Evolutionary conservation across 176 grass and related monocot species (phyloP).

Genomic region (Hyparrhenia diplandra): DNA sequence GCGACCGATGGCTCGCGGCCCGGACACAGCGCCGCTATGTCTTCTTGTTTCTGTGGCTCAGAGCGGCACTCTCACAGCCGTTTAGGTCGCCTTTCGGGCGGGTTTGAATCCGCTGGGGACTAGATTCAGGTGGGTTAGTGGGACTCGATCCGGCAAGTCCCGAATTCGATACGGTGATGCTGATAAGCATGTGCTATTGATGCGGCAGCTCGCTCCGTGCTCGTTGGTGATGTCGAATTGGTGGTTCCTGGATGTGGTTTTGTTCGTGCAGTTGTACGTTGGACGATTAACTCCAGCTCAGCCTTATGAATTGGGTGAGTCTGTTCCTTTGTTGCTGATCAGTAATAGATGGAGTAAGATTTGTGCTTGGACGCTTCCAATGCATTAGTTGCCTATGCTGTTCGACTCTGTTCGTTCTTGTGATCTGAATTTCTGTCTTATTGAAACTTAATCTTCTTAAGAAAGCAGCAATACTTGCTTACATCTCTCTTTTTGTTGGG

Average conservation of each 20-base stretch:
- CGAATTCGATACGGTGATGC: background rate
- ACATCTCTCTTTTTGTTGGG: background rate
- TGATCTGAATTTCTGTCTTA: background rate
- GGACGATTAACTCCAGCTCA: background rate
- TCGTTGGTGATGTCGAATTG: background rate
- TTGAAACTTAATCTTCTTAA: background rate
- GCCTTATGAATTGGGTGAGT: background rate
- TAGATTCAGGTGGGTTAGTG: background rate
- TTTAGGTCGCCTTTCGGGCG: constrained; percentile 3
- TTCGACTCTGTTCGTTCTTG: background rate
- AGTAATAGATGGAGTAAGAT: background rate
- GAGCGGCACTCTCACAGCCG: background rate
- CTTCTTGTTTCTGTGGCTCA: too few relatives aligned
- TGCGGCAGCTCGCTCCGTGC: background rate
- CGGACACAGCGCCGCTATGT: background rate
- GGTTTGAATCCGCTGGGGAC: constrained; percentile 6
- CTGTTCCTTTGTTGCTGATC: background rate
- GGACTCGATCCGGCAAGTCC: background rate
- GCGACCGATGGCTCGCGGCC: background rate
- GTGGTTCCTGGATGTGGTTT: background rate
- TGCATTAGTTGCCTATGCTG: background rate
- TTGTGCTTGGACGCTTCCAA: background rate
- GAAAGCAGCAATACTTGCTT: background rate
- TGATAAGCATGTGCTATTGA: background rate
- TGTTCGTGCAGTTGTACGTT: background rate